These are phyloP conservation scores for Haplosporangium gracile DNA, from an alignment of 192 early-diverging fungal species.

Conservation along the genomic window DNA sequence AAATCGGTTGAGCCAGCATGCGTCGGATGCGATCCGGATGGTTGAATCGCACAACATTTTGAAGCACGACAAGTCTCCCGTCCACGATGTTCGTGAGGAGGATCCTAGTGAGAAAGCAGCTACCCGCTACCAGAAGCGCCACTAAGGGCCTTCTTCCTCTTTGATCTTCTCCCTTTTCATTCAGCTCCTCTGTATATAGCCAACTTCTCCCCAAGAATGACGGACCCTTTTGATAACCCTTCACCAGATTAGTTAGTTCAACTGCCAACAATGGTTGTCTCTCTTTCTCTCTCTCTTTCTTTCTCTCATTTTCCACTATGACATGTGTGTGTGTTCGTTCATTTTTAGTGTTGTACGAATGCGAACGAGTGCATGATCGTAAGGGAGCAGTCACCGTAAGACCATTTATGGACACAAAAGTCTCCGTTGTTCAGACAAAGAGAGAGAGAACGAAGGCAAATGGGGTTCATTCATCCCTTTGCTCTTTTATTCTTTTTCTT, in stretches of 20 bases:
- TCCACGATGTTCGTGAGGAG: constrained; percentile 29
- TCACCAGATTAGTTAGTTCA: too few species aligned
- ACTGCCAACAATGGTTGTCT: too few species aligned
- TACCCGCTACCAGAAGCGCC: constrained; percentile 4
- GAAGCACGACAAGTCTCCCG: constrained; percentile 42
- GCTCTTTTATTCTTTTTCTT: too few species aligned
- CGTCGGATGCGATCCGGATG: constrained; percentile 51
- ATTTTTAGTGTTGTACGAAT: not conserved
- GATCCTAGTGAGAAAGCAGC: constrained; percentile 10
- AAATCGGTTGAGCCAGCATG: constrained; percentile 31
- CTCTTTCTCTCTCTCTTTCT: too few species aligned
- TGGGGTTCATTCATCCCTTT: too few species aligned
- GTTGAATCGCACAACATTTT: constrained; percentile 45
- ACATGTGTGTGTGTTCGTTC: too few species aligned
- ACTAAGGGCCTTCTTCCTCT: not conserved
- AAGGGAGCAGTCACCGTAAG: not conserved
- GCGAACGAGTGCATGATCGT: not conserved
- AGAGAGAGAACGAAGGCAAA: not conserved
- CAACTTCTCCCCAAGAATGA: not conserved
- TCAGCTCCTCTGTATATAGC: not conserved
- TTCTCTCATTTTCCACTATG: too few species aligned
- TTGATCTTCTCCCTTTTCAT: not conserved
- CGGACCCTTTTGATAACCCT: not conserved
- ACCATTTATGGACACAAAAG: not conserved
- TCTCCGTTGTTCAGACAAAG: not conserved